These are phyloP conservation scores for Quercus bicolor DNA, from an alignment of 306 rosid genomes.

Conservation along the genomic window DNA sequence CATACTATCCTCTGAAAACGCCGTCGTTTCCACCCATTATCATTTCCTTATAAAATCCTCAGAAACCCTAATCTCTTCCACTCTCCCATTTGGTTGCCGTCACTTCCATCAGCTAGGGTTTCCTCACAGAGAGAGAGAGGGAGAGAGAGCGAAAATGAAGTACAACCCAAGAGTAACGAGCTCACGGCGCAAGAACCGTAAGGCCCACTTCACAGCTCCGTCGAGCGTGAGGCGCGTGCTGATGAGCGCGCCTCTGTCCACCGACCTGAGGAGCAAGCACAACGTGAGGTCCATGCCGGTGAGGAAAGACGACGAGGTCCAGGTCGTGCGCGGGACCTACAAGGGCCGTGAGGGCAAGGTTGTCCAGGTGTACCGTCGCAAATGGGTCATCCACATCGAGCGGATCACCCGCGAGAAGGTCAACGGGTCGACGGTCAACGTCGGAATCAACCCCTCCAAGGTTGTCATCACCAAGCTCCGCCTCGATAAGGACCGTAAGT, in stretches of 20 bases:
- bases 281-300: conserved; percentile 88
- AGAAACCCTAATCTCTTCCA: neutral
- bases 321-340: conserved; percentile 82
- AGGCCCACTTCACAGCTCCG: conserved; percentile 97
- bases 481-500: conserved; percentile 86
- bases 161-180: conserved; percentile 80
- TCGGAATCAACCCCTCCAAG: conserved; percentile 82
- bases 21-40: neutral
- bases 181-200: conserved; percentile 90
- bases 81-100: neutral
- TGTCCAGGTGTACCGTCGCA: conserved; percentile 88
- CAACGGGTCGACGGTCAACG: conserved; percentile 91
- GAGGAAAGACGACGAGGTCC: conserved; percentile 94
- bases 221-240: conserved; percentile 83
- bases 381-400: conserved; percentile 94
- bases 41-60: neutral
- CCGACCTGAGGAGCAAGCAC: conserved; percentile 80
- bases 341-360: conserved; percentile 96
- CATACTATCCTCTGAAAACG: neutral
- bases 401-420: conserved; percentile 95
- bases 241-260: conserved; percentile 89
- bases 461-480: conserved; percentile 73
- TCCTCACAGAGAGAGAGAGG: conserved; percentile 6
- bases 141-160: conserved; percentile 52
- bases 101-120: neutral